phyloP scores from a whole-genome alignment of 2,329 filamentous ascomycete genomes.

The Paecilomyces dactylethromorphus region DNA sequence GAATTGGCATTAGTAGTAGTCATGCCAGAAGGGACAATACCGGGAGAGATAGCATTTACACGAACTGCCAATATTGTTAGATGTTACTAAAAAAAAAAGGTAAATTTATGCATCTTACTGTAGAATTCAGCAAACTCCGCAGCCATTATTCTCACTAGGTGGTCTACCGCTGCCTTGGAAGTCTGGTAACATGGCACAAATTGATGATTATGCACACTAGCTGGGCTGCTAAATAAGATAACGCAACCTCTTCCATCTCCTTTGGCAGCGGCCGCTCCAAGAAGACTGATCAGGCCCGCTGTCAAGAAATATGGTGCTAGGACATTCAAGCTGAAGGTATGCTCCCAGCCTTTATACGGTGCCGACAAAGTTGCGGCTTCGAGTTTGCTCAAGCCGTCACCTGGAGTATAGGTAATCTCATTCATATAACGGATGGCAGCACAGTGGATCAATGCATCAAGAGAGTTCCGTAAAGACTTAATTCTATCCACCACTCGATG shows the following conservation, averaged over 20 bases:
- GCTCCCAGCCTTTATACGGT: conserved; percentile 10
- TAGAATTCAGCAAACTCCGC: conserved; percentile 3
- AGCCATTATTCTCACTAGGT: conserved; percentile 2
- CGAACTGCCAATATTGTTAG: neutral
- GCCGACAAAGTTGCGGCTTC: conserved; percentile 8
- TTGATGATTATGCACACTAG: conserved; percentile 13
- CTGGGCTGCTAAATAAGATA: conserved; percentile 14
- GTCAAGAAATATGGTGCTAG: conserved; percentile 13
- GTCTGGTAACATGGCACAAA: conserved; percentile 11
- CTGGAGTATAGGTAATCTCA: conserved; percentile 5
- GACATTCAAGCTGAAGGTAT: conserved; percentile 7
- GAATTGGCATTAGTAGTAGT: neutral
- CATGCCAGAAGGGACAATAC: conserved; percentile 1
- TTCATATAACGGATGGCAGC: conserved; percentile 9
- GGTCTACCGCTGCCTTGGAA: conserved; percentile 5
- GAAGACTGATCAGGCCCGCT: conserved; percentile 9
- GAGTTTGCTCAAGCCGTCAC: conserved; percentile 5
- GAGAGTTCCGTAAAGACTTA: conserved; percentile 1
- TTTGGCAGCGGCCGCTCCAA: conserved; percentile 10
- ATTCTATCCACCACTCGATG: conserved; percentile 3
- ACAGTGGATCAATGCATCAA: conserved; percentile 8
- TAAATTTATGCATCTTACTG: neutral
- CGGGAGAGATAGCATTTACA: conserved; percentile 1
- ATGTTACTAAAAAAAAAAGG: neutral
- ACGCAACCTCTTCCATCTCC: conserved; percentile 13